Evolutionary conservation across 805 yeast genomes (phyloP), one percentile per base, ranked within the genome.

Genomic region (Sugiyamaella boreocaroliniensis): DNA sequence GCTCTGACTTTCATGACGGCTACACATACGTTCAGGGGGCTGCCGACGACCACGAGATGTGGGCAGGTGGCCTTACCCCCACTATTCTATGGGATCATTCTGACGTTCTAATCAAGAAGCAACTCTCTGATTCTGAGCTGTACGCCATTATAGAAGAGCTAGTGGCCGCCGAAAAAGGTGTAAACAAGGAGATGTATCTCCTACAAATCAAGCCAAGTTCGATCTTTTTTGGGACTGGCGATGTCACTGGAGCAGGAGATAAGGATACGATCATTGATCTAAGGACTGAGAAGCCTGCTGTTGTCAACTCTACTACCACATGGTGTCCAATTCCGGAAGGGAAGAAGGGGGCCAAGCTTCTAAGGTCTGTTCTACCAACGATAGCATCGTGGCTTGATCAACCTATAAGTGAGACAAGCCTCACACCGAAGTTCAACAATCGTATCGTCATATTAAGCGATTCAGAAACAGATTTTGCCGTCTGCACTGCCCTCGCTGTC

Each of bases 1-100:
- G 86, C 7, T 68, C 70, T 6, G 75, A 71, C 48, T 69, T 69
- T 47, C 60, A 75, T 47, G 54, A 65, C 8, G 83, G 81, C 0
- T 83, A 69, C 58, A 68, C 75, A 0, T 89, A 89, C 63, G 86
- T 89, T 0, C 97, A 89, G 67, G 97, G 97, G 1, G 93, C 96
- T 0, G 97, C 93, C 0, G 97, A 89, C 66, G 97, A 90, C 61
- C 96, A 89, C 64, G 97, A 89, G 61, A 71, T 83, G 10, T 89
- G 97, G 97, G 77, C 84, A 0, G 71, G 76, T 4, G 70, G 74
- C 0, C 65, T 88, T 29, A 76, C 73, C 1, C 81, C 90, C 0
- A 59, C 61, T 0, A 47, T 78, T 26, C 78, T 85, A 47, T 88
- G 95, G 95, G 49, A 62, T 2, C 62, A 59, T 10, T 48, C 52